Base-by-base conservation (phyloP, 1,139 yeast species). In the Blastobotrys proliferans region DNA sequence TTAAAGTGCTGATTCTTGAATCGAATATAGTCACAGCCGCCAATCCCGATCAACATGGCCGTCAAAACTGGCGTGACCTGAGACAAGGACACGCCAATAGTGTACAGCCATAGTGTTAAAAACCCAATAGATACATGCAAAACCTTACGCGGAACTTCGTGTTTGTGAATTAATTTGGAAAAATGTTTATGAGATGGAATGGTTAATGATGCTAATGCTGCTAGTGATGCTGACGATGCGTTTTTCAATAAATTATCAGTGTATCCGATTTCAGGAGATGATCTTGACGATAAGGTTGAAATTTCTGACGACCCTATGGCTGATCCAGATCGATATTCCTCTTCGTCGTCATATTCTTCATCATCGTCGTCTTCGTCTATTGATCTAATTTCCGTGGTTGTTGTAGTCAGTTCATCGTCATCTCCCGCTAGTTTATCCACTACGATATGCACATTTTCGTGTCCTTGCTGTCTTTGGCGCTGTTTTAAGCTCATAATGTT, bases 71-170 rank as follows among this genome's bases (percentile, higher is more conserved):
- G 64, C n/a, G 82, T 74, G 24, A 88, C 74, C 51, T 76, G 75
- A 3, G 65, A 61, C 20, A 74, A 73, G 50, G 74, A 73, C 4
- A 73, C 68, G 5, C 94, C 92, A 31, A 66, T 60, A 0, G 84
- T 74, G 61, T 88, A 90, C 33, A 86, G 67, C 60, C 76, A 81
- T 31, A 92, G 64, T 1, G 97, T 81, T 37, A 88, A 58, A 47
- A 86, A 72, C 0, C 97, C 98, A 43, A 88, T 86, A 1, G 94
- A 83, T 4, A 92, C 83, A 62, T 92, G 98, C 48, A 92, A 77
- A 4, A 75, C 68, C 62, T 92, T 92, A 55, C 98, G 75, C 2
- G 95, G 94, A 18, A 92, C 71, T 62, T 92, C 98, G 60, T 92
- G 92, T 57, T 83, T 84, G 30, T 80, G 74, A 32, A 81, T 63